Evolutionary conservation across 2,329 filamentous ascomycete species (phyloP).

Genomic region (Ilyonectria mors-panacis): DNA sequence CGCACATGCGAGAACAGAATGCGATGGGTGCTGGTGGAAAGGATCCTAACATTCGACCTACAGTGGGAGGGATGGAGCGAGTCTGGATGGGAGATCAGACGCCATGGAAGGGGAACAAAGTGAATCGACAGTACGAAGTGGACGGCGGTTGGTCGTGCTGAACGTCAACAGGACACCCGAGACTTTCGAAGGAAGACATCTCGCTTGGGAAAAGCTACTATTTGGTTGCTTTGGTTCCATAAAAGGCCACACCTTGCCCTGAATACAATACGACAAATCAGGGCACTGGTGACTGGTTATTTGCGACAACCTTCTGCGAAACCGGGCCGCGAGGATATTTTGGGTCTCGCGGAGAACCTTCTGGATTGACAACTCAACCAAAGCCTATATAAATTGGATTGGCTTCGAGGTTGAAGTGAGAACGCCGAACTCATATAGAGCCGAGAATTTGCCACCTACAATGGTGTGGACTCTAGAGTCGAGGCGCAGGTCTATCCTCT

Average conservation of each 20-base stretch:
- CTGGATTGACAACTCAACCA: background rate
- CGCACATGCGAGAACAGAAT: slow-evolving; percentile 51
- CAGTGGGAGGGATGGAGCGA: slow-evolving; percentile 53
- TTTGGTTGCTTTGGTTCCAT: background rate
- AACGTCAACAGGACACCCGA: slow-evolving; percentile 1
- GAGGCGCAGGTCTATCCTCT: background rate
- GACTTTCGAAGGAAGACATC: background rate
- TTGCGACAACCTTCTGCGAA: background rate
- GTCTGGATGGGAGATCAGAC: slow-evolving; percentile 43
- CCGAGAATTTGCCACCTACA: background rate
- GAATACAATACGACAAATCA: background rate
- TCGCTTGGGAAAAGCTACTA: background rate
- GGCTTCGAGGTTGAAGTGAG: background rate
- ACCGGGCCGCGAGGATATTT: slow-evolving; percentile 1
- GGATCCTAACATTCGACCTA: slow-evolving; percentile 56
- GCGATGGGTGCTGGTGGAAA: slow-evolving; percentile 57
- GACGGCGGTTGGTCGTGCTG: slow-evolving; percentile 3
- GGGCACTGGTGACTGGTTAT: background rate
- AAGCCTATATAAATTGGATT: slow-evolving; percentile 2
- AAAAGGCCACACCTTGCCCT: background rate
- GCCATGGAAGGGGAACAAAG: slow-evolving; percentile 26
- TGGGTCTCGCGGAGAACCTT: background rate
- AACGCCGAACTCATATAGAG: background rate
- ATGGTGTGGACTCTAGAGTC: background rate
- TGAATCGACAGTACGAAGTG: slow-evolving; percentile 16